Evolutionary conservation across 495 filamentous ascomycete species (phyloP).

Genomic region (Penicillium taxi): DNA sequence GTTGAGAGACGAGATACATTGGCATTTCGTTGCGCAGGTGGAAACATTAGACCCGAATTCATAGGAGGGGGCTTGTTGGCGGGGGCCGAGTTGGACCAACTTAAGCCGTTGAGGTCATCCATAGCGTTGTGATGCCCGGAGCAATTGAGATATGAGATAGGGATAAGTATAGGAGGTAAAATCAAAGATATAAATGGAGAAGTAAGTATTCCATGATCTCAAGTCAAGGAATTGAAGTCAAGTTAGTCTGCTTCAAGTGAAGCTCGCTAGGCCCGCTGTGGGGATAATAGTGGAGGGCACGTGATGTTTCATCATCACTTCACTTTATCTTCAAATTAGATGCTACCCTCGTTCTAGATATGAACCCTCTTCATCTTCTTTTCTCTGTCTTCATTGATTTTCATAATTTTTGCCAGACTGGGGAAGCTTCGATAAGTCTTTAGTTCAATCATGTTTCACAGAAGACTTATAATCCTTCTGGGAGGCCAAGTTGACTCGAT

Average conservation of each 20-base stretch:
- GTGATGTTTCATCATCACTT: conserved; percentile 13
- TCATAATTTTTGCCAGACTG: too few species aligned
- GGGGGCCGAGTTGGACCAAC: conserved; percentile 38
- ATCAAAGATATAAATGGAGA: too few species aligned
- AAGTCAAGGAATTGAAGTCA: conserved; percentile 5
- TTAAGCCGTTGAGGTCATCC: conserved; percentile 52
- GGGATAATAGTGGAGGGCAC: conserved; percentile 17
- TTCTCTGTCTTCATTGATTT: conserved; percentile 1
- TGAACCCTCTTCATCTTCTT: neutral
- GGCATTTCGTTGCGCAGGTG: conserved; percentile 45
- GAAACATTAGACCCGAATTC: conserved; percentile 50
- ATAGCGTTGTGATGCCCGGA: conserved; percentile 25
- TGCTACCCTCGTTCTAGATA: neutral
- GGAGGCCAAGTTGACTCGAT: too few species aligned
- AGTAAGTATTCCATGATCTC: conserved; percentile 16
- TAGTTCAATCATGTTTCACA: too few species aligned
- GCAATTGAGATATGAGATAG: neutral
- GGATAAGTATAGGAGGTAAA: neutral
- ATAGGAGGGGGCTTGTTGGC: conserved; percentile 41
- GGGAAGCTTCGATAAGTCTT: too few species aligned
- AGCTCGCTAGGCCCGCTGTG: conserved; percentile 10
- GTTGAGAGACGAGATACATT: conserved; percentile 62
- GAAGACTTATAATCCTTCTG: too few species aligned
- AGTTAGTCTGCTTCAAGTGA: conserved; percentile 3
- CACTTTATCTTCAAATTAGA: neutral